These are phyloP conservation scores for Cenococcum geophilum DNA, from an alignment of 495 filamentous ascomycete genomes.

Conservation along the genomic window DNA sequence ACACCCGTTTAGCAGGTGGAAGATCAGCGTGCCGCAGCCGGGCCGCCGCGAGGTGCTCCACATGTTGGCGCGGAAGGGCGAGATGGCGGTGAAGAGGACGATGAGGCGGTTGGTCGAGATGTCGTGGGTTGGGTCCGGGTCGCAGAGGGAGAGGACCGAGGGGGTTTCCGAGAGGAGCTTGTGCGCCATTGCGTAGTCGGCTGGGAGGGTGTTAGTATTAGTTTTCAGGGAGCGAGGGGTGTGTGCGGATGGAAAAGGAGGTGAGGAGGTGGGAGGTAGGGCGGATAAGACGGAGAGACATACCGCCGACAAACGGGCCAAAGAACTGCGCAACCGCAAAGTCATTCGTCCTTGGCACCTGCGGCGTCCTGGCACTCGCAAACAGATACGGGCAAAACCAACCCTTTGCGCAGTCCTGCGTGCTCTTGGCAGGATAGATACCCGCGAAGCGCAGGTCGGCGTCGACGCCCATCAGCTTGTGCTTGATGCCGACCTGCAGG, in stretches of 20 bases:
- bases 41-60: constrained; percentile 42
- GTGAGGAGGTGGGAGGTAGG: neutral
- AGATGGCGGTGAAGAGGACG: constrained; percentile 38
- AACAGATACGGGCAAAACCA: constrained; percentile 43
- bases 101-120: constrained; percentile 39
- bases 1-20: constrained; percentile 40
- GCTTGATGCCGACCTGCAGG: constrained; percentile 41
- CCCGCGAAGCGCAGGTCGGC: constrained; percentile 34
- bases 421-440: constrained; percentile 29
- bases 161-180: constrained; percentile 37
- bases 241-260: neutral
- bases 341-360: constrained; percentile 34
- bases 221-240: neutral
- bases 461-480: constrained; percentile 43
- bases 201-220: constrained; percentile 9
- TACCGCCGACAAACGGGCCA: constrained; percentile 38
- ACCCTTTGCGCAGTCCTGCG: constrained; percentile 37
- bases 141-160: constrained; percentile 34
- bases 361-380: constrained; percentile 38
- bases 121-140: constrained; percentile 35
- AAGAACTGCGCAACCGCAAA: constrained; percentile 42
- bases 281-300: constrained; percentile 3
- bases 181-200: constrained; percentile 39
- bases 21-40: constrained; percentile 40
- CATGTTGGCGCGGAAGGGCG: constrained; percentile 39